Base-by-base conservation (phyloP, 2,329 filamentous ascomycete genomes). In the Arachnomyces sp. region DNA sequence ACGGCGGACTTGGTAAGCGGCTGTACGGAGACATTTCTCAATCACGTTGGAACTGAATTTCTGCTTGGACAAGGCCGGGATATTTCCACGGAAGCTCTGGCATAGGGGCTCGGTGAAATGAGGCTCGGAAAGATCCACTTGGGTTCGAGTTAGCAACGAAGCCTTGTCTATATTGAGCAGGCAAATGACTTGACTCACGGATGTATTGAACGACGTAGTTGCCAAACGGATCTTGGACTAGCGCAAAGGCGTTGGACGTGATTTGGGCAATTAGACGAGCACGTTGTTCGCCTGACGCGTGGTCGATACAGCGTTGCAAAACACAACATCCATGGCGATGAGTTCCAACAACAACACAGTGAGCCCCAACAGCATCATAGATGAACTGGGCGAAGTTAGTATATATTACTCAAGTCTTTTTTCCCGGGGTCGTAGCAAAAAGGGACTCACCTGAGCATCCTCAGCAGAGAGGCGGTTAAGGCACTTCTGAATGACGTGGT, bases 131-230 rank as follows among this genome's bases (percentile, higher is more conserved):
- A 96, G 76, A 59, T 96, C 92, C 51, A 98, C 47, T 49, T 36
- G 33, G 11, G 7, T 12, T 16, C 20, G 9, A 5, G 20, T 25
- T 9, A 25, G 20, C 20, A 25, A 25, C 5, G 20, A 25, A 25
- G 20, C 9, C 20, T 9, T 25, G 20, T 25, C 20, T 25, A 5
- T 25, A 25, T 25, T 5, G 5, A 5, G 5, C 5, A 25, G 20
- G 9, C 5, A 25, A 5, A 5, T 25, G 20, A 25, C 20, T 25
- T 25, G 31, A 38, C 47, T 36, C 38, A 49, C 47, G 79, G 58
- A 98, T 96, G 68, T 98, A 98, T 67, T 98, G 92, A 37, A 98
- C 84, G 37, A 98, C 92, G 50, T 98, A 98, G 66, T 98, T 98
- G 58, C 92, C 92, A 53, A 95, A 98, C 0, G 92, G 90, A 61